phyloP scores from a whole-genome alignment of 2,329 filamentous ascomycete genomes.

The Penicillium hordei region DNA sequence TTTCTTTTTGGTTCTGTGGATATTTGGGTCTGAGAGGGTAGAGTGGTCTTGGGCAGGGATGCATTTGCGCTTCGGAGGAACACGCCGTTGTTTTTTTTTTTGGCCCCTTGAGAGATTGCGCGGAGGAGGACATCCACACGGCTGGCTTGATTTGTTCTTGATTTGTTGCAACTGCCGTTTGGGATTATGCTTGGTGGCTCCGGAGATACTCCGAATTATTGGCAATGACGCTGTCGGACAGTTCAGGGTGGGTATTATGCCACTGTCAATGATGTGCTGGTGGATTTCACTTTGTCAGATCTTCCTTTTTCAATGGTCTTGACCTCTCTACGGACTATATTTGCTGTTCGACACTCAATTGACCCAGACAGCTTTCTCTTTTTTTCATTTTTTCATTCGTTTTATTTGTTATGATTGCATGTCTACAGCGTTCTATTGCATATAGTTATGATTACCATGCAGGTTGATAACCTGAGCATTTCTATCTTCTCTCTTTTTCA shows the following conservation, averaged over 20 bases:
- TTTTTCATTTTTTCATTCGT: not conserved
- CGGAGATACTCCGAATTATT: not conserved
- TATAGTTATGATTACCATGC: conserved; percentile 6
- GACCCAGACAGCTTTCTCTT: not conserved
- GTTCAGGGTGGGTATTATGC: not conserved
- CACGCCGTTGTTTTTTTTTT: not conserved
- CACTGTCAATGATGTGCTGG: not conserved
- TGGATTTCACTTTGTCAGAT: not conserved
- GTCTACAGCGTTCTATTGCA: conserved; percentile 8
- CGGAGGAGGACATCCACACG: not conserved
- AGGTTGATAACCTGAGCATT: not conserved
- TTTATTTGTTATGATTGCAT: conserved; percentile 8
- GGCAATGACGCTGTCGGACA: not conserved
- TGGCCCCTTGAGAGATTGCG: not conserved
- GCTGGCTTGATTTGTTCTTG: not conserved
- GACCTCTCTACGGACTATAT: not conserved
- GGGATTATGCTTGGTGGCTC: not conserved
- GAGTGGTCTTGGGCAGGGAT: not conserved
- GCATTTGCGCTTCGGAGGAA: not conserved
- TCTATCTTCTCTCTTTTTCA: not conserved
- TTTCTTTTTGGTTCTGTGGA: not conserved
- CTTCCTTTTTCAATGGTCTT: not conserved
- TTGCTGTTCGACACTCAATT: not conserved
- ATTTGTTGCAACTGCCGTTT: not conserved
- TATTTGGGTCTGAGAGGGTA: not conserved